phyloP scores from a whole-genome alignment of 2,329 filamentous ascomycete species.

The Metarhizium sp. region DNA sequence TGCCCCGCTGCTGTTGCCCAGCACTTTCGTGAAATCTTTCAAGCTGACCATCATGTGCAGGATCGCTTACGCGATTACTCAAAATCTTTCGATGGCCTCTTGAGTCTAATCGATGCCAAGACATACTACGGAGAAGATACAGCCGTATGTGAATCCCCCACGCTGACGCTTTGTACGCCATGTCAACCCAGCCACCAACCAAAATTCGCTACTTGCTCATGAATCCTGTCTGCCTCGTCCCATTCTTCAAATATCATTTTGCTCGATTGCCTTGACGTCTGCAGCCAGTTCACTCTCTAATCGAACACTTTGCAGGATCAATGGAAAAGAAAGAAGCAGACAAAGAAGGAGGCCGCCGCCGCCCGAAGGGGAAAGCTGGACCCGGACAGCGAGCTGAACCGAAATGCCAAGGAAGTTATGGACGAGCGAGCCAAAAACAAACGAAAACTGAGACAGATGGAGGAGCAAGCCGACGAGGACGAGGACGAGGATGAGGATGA shows the following conservation, averaged over 20 bases:
- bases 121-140: slow-evolving; percentile 83
- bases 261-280: neutral
- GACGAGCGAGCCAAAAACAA: slow-evolving; percentile 71
- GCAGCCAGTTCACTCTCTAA: neutral
- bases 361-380: slow-evolving; percentile 85
- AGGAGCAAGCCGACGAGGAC: slow-evolving; percentile 31
- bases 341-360: slow-evolving; percentile 75
- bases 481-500: slow-evolving; percentile 29
- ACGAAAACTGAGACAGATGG: slow-evolving; percentile 63
- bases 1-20: slow-evolving; percentile 17
- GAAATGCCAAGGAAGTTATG: slow-evolving; percentile 83
- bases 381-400: slow-evolving; percentile 72
- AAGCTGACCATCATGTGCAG: slow-evolving; percentile 22
- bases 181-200: neutral
- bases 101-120: slow-evolving; percentile 83
- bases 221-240: neutral
- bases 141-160: slow-evolving; percentile 50
- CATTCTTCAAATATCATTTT: neutral
- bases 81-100: slow-evolving; percentile 74
- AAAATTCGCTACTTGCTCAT: neutral
- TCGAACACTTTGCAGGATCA: slow-evolving; percentile 54
- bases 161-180: neutral
- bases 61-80: slow-evolving; percentile 50
- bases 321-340: slow-evolving; percentile 92
- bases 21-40: neutral